These are phyloP conservation scores for Cladosporium sp. DNA, from an alignment of 2,329 filamentous ascomycete species.

Conservation along the genomic window DNA sequence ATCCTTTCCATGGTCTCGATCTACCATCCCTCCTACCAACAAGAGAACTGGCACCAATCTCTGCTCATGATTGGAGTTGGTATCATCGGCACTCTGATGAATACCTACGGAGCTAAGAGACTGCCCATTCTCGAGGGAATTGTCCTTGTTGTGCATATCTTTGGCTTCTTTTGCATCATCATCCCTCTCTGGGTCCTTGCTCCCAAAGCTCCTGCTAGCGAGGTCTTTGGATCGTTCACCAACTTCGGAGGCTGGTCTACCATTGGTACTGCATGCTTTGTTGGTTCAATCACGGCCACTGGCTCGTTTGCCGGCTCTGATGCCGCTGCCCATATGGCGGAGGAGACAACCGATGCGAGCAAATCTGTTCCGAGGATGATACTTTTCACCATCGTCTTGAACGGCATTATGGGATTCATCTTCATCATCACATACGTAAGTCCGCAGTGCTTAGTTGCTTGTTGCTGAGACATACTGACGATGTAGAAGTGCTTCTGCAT, in stretches of 20 bases:
- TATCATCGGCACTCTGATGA: constrained; percentile 32
- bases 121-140: constrained; percentile 36
- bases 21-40: constrained; percentile 19
- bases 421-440: constrained; percentile 22
- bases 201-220: constrained; percentile 18
- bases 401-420: constrained; percentile 20
- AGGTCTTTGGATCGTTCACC: constrained; percentile 32
- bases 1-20: constrained; percentile 10
- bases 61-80: constrained; percentile 31
- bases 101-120: constrained; percentile 31
- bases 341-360: constrained; percentile 28
- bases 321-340: constrained; percentile 29
- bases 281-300: constrained; percentile 29
- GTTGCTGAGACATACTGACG: neutral
- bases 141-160: constrained; percentile 26
- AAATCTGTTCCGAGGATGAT: constrained; percentile 28
- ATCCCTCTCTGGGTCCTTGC: constrained; percentile 29
- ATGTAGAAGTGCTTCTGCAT: constrained; percentile 14
- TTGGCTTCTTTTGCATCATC: constrained; percentile 29
- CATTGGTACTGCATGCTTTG: constrained; percentile 27
- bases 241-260: constrained; percentile 37
- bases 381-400: constrained; percentile 24
- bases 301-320: constrained; percentile 24
- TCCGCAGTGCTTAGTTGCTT: neutral
- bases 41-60: constrained; percentile 27